Conservation (phyloP, 1,139 yeast genomes). For the Geotrichum macrosporum region DNA sequence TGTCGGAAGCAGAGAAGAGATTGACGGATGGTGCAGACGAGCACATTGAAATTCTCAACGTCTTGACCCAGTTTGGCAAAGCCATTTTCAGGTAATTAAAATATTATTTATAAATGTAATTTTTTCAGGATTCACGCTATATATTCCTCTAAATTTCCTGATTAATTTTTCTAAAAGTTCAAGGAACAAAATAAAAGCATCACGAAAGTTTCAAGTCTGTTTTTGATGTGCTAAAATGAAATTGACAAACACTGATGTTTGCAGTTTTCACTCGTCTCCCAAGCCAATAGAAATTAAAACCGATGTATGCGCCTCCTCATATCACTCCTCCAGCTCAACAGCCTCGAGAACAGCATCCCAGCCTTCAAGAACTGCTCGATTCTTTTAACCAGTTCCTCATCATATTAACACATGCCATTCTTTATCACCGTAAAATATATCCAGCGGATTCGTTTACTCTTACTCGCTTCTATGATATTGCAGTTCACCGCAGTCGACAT, state of each 20-base stretch:
- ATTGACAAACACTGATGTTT: too few species aligned
- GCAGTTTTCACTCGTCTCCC: too few species aligned
- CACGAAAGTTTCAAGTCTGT: too few species aligned
- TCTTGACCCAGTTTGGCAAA: constrained; percentile 50
- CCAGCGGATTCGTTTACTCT: constrained; percentile 36
- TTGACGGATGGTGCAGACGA: constrained; percentile 88
- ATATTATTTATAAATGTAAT: neutral
- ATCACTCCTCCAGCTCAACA: neutral
- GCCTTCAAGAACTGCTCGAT: neutral
- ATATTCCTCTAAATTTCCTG: too few species aligned
- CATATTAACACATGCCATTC: constrained; percentile 36
- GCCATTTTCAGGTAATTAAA: constrained; percentile 2
- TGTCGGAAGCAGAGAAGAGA: constrained; percentile 73
- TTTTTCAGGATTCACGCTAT: too few species aligned
- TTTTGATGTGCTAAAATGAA: too few species aligned
- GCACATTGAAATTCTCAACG: constrained; percentile 72
- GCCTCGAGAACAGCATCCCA: neutral
- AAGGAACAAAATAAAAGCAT: too few species aligned
- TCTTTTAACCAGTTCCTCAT: constrained; percentile 37
- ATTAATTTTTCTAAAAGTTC: too few species aligned
- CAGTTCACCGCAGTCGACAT: constrained; percentile 38
- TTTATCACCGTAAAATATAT: constrained; percentile 37
- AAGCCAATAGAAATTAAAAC: too few species aligned
- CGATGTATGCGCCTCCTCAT: too few species aligned
- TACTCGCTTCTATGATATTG: constrained; percentile 37